Conservation (phyloP, 495 filamentous ascomycete species). For the Chaetomium fimeti region DNA sequence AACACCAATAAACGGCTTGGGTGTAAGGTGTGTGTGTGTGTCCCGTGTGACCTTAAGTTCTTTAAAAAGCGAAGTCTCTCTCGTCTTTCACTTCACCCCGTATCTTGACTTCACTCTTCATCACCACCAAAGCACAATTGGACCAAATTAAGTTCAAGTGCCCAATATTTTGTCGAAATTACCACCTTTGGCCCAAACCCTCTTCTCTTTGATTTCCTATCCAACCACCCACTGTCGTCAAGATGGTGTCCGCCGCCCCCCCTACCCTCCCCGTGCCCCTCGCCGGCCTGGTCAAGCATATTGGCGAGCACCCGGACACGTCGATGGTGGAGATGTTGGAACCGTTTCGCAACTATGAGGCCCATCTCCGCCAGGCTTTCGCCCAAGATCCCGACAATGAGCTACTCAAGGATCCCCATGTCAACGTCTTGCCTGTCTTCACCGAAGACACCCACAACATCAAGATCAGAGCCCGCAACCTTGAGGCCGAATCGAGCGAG, state of each 20-base stretch:
- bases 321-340: constrained; percentile 58
- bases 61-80: not conserved
- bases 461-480: constrained; percentile 61
- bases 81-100: not conserved
- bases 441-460: constrained; percentile 53
- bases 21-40: not conserved
- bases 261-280: constrained; percentile 48
- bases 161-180: too few relatives aligned
- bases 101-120: not conserved
- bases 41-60: not conserved
- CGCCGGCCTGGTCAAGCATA: constrained; percentile 45
- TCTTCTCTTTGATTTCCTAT: not conserved
- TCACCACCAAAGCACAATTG: not conserved
- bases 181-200: not conserved
- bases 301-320: constrained; percentile 50
- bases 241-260: constrained; percentile 39
- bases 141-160: not conserved
- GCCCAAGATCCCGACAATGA: constrained; percentile 65
- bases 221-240: constrained; percentile 12
- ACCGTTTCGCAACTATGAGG: constrained; percentile 69
- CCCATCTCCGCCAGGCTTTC: constrained; percentile 64
- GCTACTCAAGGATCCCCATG: constrained; percentile 54
- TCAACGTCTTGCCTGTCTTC: constrained; percentile 73
- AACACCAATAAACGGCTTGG: not conserved
- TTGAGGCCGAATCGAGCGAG: constrained; percentile 56